These are phyloP conservation scores for Coemansia furcata DNA, from an alignment of 192 early-diverging fungal genomes.

Conservation along the genomic window DNA sequence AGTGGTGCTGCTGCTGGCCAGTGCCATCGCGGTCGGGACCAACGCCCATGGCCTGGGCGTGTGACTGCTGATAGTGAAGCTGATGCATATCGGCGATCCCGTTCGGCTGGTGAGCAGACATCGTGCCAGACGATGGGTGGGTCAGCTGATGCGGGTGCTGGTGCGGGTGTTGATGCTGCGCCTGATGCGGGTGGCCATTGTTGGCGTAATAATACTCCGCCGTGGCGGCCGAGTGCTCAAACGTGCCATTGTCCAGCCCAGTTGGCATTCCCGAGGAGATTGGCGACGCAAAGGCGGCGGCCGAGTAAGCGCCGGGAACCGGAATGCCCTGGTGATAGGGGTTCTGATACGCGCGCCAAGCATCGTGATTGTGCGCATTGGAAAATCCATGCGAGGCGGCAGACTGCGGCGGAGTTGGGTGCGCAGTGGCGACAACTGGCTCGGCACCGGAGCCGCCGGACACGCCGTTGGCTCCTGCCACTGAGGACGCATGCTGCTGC, in stretches of 20 bases:
- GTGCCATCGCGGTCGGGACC: neutral
- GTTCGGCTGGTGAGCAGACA: slow-evolving; percentile 18
- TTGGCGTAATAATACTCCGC: slow-evolving; percentile 25
- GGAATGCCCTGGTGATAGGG: slow-evolving; percentile 24
- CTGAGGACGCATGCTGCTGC: slow-evolving; percentile 24
- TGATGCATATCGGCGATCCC: slow-evolving; percentile 33
- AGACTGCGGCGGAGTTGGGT: slow-evolving; percentile 47
- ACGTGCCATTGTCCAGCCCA: slow-evolving; percentile 17
- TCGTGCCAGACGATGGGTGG: slow-evolving; percentile 10
- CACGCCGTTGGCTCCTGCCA: slow-evolving; percentile 4
- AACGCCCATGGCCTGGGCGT: neutral
- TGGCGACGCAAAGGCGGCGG: slow-evolving; percentile 31
- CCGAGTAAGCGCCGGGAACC: slow-evolving; percentile 20
- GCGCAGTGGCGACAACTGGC: neutral
- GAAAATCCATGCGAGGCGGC: slow-evolving; percentile 36
- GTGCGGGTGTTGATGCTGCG: slow-evolving; percentile 6
- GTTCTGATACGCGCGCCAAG: slow-evolving; percentile 29
- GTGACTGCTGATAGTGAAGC: slow-evolving; percentile 19
- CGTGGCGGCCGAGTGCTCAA: slow-evolving; percentile 9
- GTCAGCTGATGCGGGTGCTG: slow-evolving; percentile 15
- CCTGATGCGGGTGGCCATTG: slow-evolving; percentile 2
- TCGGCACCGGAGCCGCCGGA: slow-evolving; percentile 3
- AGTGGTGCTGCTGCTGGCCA: slow-evolving; percentile 5
- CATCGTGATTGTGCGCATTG: slow-evolving; percentile 12
- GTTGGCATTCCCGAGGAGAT: slow-evolving; percentile 23